A percentile compares a stretch with the other conserved stretches of the same genome.
These are phyloP conservation scores for Phaeosphaeria sp. DNA, from an alignment of 2,329 filamentous ascomycete genomes.

Conservation along the genomic window DNA sequence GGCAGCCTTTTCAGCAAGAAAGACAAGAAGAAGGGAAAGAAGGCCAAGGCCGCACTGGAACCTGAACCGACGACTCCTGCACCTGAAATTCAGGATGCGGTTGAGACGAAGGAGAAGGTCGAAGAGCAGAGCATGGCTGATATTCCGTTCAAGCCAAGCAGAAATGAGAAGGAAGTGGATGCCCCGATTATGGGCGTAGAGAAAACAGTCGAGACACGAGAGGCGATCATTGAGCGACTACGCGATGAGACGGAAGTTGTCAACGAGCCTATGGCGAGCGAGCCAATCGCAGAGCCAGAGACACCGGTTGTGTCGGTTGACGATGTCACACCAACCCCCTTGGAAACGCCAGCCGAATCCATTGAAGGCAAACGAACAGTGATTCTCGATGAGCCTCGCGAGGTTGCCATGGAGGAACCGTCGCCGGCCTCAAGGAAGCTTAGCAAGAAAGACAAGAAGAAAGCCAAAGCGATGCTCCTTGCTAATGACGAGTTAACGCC, in stretches of 20 bases:
- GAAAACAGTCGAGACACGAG: conserved; percentile 9
- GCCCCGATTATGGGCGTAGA: conserved; percentile 7
- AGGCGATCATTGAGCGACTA: conserved; percentile 4
- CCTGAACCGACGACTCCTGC: conserved; percentile 33
- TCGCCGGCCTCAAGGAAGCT: conserved; percentile 4
- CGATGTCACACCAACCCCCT: background rate
- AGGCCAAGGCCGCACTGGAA: conserved; percentile 25
- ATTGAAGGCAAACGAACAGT: background rate
- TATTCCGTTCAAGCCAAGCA: conserved; percentile 24
- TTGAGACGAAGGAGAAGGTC: conserved; percentile 28
- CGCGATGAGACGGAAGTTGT: background rate
- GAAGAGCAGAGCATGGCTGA: conserved; percentile 12
- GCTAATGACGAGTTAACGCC: background rate
- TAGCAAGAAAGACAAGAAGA: conserved; percentile 17
- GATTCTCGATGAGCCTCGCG: background rate
- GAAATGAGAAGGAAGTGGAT: conserved; percentile 33
- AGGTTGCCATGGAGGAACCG: background rate
- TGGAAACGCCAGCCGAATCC: background rate
- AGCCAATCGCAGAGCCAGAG: background rate
- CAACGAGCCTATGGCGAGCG: background rate
- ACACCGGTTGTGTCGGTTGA: conserved; percentile 3
- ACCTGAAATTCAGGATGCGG: conserved; percentile 22
- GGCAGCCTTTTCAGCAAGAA: conserved; percentile 37
- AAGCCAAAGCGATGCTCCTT: conserved; percentile 9
- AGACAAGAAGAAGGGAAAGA: conserved; percentile 37